Base-by-base conservation (phyloP, 2,329 filamentous ascomycete genomes). In the Aureobasidium sp. region DNA sequence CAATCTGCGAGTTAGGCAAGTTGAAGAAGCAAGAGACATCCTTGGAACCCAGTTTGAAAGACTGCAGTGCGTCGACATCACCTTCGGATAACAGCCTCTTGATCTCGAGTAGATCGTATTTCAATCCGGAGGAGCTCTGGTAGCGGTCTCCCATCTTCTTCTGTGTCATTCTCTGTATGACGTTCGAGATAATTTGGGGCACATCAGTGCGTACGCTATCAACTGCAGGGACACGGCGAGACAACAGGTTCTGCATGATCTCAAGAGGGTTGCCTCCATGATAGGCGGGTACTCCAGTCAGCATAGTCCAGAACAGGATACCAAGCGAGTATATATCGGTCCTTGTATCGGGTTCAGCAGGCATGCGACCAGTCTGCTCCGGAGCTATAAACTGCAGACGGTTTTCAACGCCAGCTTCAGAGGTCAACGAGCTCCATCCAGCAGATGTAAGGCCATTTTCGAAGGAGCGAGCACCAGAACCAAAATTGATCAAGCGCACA, bases 251-350 rank as follows among this genome's bases (percentile, higher is more conserved):
- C 71, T 97, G 92, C 66, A 97, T 91, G 48, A 97, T 91, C 69
- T 97, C 92, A 63, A 97, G 83, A 0, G 92, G 90, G 0, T 86
- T 87, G 13, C 85, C 82, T 10, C 90, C 93, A 39, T 88, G 86
- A 66, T 94, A 96, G 0, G 91, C 88, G 3, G 89, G 84, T 67
- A 87, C 84, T 32, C 91, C 90, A 1, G 90, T 89, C 49, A 96
- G 78, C 69, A 95, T 83, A 9, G 84, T 90, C 88, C 91, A 97
- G 72, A 97, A 93, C 1, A 97, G 75, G 42, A 97, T 86, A 4
- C 93, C 93, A 1, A 97, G 78, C 0, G 90, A 92, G 76, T 97
- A 97, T 36, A 97, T 95, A 73, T 97, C 93, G 16, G 93, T 97
- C 44, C 93, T 84, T 47, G 84, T 90, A 74, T 97, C 93, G 1